Conservation (phyloP, 768 basidiomycete species). For the Trametes meyenii region DNA sequence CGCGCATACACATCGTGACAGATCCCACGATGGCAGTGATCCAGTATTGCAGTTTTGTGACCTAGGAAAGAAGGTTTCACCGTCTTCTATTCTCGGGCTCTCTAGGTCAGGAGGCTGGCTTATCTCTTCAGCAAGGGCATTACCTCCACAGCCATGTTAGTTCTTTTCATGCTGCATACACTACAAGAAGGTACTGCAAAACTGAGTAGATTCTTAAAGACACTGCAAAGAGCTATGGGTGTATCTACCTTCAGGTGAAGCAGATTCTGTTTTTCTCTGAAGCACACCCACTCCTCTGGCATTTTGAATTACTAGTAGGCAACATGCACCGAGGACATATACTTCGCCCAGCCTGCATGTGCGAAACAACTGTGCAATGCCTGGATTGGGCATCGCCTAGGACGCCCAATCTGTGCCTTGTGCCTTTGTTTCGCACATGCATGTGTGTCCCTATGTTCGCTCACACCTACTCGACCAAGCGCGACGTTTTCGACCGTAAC, state of each 20-base stretch:
- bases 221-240: too few relatives aligned
- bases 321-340: not conserved
- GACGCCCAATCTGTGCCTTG: conserved; percentile 14
- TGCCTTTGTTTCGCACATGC: conserved; percentile 8
- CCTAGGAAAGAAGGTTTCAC: too few relatives aligned
- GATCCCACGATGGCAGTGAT: too few relatives aligned
- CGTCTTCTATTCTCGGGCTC: too few relatives aligned
- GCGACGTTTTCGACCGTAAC: too few relatives aligned
- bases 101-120: too few relatives aligned
- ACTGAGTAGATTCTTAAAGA: not conserved
- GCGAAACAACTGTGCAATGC: conserved; percentile 10
- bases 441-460: not conserved
- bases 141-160: not conserved
- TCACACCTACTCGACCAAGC: not conserved
- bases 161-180: not conserved
- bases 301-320: not conserved
- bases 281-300: too few relatives aligned
- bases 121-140: too few relatives aligned
- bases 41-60: too few relatives aligned
- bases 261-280: too few relatives aligned
- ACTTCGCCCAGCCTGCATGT: not conserved
- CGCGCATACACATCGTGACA: too few relatives aligned
- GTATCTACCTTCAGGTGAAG: too few relatives aligned
- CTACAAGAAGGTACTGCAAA: not conserved
- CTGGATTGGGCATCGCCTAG: conserved; percentile 6